Base-by-base conservation (phyloP, 2,329 filamentous ascomycete species). In the Verticillium klebahnii region DNA sequence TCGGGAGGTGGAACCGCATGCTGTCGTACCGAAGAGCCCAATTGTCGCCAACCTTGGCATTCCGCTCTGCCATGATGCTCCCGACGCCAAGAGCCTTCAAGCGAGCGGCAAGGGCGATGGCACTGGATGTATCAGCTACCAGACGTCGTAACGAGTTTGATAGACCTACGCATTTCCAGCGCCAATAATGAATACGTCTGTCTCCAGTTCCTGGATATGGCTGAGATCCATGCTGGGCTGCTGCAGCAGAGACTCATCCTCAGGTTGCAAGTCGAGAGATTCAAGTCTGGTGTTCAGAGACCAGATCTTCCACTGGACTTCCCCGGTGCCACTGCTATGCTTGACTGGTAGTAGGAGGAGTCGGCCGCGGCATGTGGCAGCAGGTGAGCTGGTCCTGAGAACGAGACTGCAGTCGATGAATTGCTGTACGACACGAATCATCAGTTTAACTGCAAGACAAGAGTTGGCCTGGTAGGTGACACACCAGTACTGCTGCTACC, bases 1-100 rank as follows among this genome's bases (percentile, higher is more conserved):
- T 77, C 5, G 72, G 72, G 2, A 78, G 63, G 60, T 80, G 78
- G 40, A 80, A 76, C 17, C 65, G 63, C 59, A 77, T 40, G 55
- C 64, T 72, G 58, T 78, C 75, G 58, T 79, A 78, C 1, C 77
- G 71, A 3, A 67, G 61, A 0, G 67, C 66, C 77, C 77, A 79
- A 61, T 75, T 78, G 61, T 78, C 76, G 2, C 77, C 77, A 0
- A 73, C 64, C 2, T 67, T 64, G 3, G 69, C 50, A 23, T 77
- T 75, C 7, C 67, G 67, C n/a, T 79, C 76, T 7, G 73, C 60
- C 19, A 78, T 70, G 19, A 78, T 58, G 50, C 66, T 72, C 7
- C 74, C 72, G 0, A 77, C 69, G 1, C 70, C 70, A 0, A 78
- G 52, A 0, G 76, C 72, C 58, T 79, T 78, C 9, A 78, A 68